Evolutionary conservation across 768 basidiomycete species (phyloP), one percentile per base, ranked within the genome.

Genomic region (Flagelloscypha sp.): DNA sequence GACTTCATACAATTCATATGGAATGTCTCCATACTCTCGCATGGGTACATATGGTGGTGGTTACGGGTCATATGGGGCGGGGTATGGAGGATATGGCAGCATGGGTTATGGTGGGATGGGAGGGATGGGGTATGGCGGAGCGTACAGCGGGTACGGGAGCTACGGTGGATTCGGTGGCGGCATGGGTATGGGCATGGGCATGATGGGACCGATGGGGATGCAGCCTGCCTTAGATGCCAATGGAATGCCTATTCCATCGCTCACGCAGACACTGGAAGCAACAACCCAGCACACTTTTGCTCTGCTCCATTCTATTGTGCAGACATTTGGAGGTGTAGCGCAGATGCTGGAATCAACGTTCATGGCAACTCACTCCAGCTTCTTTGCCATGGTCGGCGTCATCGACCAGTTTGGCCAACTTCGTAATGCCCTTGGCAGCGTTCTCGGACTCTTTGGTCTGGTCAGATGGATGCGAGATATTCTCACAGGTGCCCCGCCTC

Each of bases 341-440:
- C 94, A 98, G 56, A 93, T 99, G 79, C 80, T 99, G 52, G 94
- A 98, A 57, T 82, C 78, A 22, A 98, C 94, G 5, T 97, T 94
- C 61, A 86, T 97, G 82, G 94, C 94, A 2, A 94, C 90, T 0
- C 90, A 94, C 57, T 89, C 86, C 1, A 84, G 80, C 7, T 94
- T 94, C 61, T 94, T 93, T 56, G 89, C 90, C 38, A 90, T 94
- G 82, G 89, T 93, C 33, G 87, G 89, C 43, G 94, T 99, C 29
- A 72, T 93, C 24, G 95, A 99, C 51, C 95, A 99, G 53, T 83
- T 99, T 49, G 79, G 79, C 3, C 87, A 89, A 47, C 74, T 97
- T 27, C 74, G 90, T 33, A 84, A 93, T 46, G 93, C 90, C 9
- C 72, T 98, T 11, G 93, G 90, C 16, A 92, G 92, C 53, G 89